Evolutionary conservation across 2,329 filamentous ascomycete species (phyloP), one percentile per base, ranked within the genome.

Genomic region (Botryosphaeria dothidea): DNA sequence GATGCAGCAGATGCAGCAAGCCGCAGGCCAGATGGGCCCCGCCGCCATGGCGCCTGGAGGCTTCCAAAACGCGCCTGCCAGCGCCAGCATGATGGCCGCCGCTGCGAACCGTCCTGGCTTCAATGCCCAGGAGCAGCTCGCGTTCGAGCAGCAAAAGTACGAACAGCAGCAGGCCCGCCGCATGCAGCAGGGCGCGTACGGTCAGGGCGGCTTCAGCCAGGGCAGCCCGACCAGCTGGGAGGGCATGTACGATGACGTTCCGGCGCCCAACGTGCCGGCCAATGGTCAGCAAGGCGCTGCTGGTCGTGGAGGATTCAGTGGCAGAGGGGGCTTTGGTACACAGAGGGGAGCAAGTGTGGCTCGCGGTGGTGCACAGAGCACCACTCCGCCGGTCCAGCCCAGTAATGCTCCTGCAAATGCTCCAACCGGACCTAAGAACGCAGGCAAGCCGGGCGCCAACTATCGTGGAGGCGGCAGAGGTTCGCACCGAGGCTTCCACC

Each of bases 171-270:
- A 88, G 75, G 82, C 82, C 68, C 84, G 84, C 67, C 86, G 84
- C 76, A 78, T 82, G 74, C 77, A 79, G 66, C 34, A 43, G 5
- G 67, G 36, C 66, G 70, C 69, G 36, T 65, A 69, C 61, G 57
- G 52, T 15, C 67, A 69, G 49, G 74, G 72, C 64, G 78, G 78
- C 27, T 78, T 75, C 76, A 85, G 80, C 41, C 81, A 82, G 65
- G 88, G 87, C 49, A 88, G 88, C 17, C 90, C 90, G n/a, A 92
- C 91, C 25, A 93, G 90, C 45, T 97, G 93, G 93, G 94, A 98
- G 77, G 94, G 94, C 73, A 97, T 97, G 93, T 98, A 97, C 77
- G 94, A 98, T 75, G 94, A 97, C 75, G 92, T 93, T 1, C 93
- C 93, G 17, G 92, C 94, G 74, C 92, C 92, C 4, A 89, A 89